Evolutionary conservation across 1,284 basidiomycete species (phyloP).

Genomic region (Boletus mariae): DNA sequence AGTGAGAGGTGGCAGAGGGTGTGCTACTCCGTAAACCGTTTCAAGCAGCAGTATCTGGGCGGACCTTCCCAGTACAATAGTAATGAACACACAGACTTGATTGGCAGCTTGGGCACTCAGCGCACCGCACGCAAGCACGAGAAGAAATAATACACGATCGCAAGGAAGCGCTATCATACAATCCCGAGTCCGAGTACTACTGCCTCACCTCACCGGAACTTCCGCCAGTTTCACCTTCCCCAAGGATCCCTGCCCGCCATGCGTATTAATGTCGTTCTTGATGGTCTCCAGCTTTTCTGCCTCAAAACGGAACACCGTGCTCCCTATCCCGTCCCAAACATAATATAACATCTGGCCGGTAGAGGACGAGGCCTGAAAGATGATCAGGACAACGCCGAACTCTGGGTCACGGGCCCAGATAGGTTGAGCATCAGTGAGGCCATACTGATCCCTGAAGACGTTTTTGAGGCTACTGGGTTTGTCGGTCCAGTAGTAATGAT

Average conservation of each 20-base stretch:
- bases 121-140: neutral
- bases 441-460: neutral
- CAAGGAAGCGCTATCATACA: neutral
- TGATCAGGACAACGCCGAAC: constrained; percentile 1
- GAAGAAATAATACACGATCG: neutral
- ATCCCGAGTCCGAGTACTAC: neutral
- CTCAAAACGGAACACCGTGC: neutral
- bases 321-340: neutral
- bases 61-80: no score
- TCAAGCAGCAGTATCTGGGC: no score
- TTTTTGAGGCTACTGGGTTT: neutral
- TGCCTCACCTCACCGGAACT: neutral
- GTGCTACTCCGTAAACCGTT: no score
- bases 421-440: neutral
- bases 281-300: neutral
- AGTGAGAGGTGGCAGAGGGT: no score
- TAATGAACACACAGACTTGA: no score
- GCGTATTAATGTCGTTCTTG: neutral
- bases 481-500: neutral
- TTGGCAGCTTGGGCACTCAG: no score
- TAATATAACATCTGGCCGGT: neutral
- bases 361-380: neutral
- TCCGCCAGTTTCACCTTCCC: neutral
- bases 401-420: neutral
- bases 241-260: neutral